Base-by-base conservation (phyloP, 805 yeast species). In the Hanseniaspora osmophila region DNA sequence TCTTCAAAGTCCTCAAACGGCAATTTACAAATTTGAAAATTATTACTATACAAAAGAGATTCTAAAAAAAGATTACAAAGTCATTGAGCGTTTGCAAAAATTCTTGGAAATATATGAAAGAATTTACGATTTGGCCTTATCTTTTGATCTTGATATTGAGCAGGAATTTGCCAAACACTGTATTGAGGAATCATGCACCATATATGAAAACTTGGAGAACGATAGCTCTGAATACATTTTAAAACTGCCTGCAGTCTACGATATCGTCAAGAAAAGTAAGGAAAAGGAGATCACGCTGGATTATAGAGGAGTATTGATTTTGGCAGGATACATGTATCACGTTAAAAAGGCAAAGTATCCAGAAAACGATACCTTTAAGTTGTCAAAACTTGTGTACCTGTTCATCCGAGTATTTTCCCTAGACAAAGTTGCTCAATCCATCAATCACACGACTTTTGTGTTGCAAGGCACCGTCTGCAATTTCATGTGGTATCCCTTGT, bases 61-160 rank as follows among this genome's bases (percentile, higher is more conserved):
- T 6, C 15, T 43, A 9, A 19, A 17, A 12, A 18, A 30, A n/a
- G 22, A 35, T 2, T 17, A 33, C 13, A 19, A 5, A 22, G 18
- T 13, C 6, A 41, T 2, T 10, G 29, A 42, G 11, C 41, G 27
- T 10, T 33, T 44, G 42, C 51, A 55, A 40, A 51, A 53, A 30
- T 49, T 52, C 0, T 63, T 56, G 47, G 69, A 64, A 22, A 54
- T 65, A 27, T 60, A 60, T 41, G 60, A 57, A 7, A 65, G 80
- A 43, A 58, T 65, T n/a, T 60, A 66, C 33, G 70, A 70, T 44
- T 64, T 86, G 48, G 71, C 82, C 0, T 55, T 68, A 30, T 75
- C 92, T 3, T 74, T 73, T 60, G 97, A 88, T 60, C 55, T 85
- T 44, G 75, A 80, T 44, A 62, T 78, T 11, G 62, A 61, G n/a